Percentiles rank a stretch among this genome's conserved stretches.
Evolutionary conservation across 306 rosid species (phyloP).

Genomic region (Sesbania bispinosa): DNA sequence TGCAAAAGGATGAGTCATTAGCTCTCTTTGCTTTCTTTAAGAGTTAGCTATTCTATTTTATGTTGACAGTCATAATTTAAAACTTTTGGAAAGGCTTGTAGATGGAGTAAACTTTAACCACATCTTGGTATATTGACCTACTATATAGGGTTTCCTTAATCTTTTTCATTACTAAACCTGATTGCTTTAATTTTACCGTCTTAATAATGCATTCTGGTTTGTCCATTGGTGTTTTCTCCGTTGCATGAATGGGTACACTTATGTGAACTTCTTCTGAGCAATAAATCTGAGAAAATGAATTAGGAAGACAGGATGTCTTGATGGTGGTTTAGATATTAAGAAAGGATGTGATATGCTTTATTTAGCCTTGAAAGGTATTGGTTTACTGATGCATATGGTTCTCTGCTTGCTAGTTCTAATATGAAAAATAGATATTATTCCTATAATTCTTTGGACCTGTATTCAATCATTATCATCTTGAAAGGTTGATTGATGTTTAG

Average conservation of each 20-base stretch:
- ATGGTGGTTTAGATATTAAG: slow-evolving; percentile 17
- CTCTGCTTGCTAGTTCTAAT: not conserved
- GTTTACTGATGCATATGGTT: not conserved
- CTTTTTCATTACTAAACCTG: slow-evolving; percentile 1
- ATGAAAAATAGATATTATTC: not conserved
- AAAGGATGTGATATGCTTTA: not conserved
- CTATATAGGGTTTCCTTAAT: not conserved
- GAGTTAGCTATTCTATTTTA: not conserved
- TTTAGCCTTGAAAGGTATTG: not conserved
- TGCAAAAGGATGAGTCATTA: too few relatives aligned
- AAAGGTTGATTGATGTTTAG: not conserved
- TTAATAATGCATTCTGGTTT: not conserved
- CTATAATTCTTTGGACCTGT: slow-evolving; percentile 12
- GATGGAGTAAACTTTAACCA: slow-evolving; percentile 4
- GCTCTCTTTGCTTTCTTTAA: too few relatives aligned
- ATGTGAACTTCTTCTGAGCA: not conserved
- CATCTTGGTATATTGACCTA: not conserved
- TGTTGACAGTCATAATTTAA: not conserved
- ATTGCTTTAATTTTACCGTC: not conserved
- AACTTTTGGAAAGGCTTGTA: not conserved
- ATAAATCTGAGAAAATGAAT: slow-evolving; percentile 1
- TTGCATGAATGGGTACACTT: not conserved
- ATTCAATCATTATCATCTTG: too few relatives aligned
- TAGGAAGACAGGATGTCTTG: slow-evolving; percentile 6
- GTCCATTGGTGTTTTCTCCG: not conserved